A percentile compares a stretch with the other conserved stretches of the same genome.
Evolutionary conservation across 169 alveolate genomes (phyloP).

Genomic region (Eimeria maxima): DNA sequence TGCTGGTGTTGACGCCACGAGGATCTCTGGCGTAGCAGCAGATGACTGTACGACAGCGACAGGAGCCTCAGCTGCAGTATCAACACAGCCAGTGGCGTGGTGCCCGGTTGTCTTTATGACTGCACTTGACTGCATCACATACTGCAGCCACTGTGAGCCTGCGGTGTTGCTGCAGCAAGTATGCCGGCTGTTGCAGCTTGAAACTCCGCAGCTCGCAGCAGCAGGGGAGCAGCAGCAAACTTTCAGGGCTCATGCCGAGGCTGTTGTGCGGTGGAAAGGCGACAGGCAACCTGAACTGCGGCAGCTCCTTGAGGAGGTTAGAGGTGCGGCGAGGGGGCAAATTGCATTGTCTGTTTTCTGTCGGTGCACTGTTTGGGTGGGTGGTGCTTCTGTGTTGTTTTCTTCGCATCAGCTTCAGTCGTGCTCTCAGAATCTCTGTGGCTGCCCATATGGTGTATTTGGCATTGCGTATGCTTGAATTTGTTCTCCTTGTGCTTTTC

Average conservation of each 20-base stretch:
- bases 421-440: not conserved
- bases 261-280: constrained; percentile 26
- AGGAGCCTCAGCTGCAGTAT: not conserved
- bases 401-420: not conserved
- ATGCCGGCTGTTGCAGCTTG: constrained; percentile 59
- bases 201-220: constrained; percentile 55
- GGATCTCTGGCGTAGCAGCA: not conserved
- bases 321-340: not conserved
- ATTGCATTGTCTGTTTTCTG: not conserved
- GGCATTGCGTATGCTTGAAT: not conserved
- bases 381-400: not conserved
- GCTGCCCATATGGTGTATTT: not conserved
- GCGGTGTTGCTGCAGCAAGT: constrained; percentile 61
- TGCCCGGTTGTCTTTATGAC: not conserved
- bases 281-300: not conserved
- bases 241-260: not conserved
- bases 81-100: not conserved
- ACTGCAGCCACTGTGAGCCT: constrained; percentile 38
- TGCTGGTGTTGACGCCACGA: not conserved
- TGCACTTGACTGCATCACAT: constrained; percentile 32
- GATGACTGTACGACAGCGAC: not conserved
- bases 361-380: not conserved
- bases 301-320: constrained; percentile 19
- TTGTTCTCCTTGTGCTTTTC: not conserved
- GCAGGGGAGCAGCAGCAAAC: constrained; percentile 16